A percentile compares a stretch with the other conserved stretches of the same genome.
phyloP scores from a whole-genome alignment of 352 stramenopile genomes.

The Saprolegnia parasitica region DNA sequence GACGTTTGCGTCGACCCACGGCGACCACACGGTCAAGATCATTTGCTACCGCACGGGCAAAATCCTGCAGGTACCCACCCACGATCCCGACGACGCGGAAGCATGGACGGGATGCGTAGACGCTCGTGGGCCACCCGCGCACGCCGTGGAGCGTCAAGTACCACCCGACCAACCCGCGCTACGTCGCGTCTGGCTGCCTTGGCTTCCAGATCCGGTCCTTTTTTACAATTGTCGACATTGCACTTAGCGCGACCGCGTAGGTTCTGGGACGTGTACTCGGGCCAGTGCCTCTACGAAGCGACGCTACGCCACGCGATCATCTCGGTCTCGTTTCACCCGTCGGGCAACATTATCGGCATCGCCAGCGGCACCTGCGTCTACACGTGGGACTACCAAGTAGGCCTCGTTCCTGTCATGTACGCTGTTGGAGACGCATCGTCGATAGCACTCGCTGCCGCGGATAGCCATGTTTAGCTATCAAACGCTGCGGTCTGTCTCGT shows the following conservation, averaged over 20 bases:
- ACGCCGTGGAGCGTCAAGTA: constrained; percentile 98
- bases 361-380: constrained; percentile 93
- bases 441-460: constrained; percentile 67
- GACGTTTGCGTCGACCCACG: constrained; percentile 96
- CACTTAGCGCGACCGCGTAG: constrained; percentile 31
- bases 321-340: constrained; percentile 95
- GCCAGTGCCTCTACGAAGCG: constrained; percentile 91
- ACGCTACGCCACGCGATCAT: constrained; percentile 94
- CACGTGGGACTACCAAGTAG: constrained; percentile 93
- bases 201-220: constrained; percentile 89
- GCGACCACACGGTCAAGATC: constrained; percentile 98
- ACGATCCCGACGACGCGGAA: not conserved
- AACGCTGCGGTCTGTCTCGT: constrained; percentile 91
- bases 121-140: constrained; percentile 73
- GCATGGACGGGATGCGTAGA: constrained; percentile 39
- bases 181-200: constrained; percentile 96
- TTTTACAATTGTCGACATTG: not conserved
- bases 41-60: constrained; percentile 87
- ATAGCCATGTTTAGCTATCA: constrained; percentile 88
- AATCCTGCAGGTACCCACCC: constrained; percentile 61
- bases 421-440: not conserved
- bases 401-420: no score
- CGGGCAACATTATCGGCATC: constrained; percentile 91
- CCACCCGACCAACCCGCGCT: constrained; percentile 90
- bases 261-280: constrained; percentile 86